Percentiles rank a stretch among this genome's conserved stretches.
Conservation (phyloP, 176 grass and related monocot genomes). For the Triticum turgidum region DNA sequence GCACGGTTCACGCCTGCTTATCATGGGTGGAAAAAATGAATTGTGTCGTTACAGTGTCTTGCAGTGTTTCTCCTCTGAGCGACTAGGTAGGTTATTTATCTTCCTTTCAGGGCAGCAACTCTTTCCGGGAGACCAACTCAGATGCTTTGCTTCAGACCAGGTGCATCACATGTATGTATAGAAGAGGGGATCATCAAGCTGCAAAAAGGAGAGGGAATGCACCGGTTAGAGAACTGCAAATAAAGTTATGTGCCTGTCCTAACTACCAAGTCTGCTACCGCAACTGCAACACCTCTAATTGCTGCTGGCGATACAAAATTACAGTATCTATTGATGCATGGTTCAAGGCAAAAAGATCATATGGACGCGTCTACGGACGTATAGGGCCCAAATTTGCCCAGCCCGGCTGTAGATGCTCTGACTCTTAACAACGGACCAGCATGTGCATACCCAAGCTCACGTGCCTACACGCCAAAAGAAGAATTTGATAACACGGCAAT, state of each 20-base stretch:
- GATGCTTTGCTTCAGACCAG: neutral
- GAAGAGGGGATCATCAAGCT: neutral
- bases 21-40: conserved; percentile 19
- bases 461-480: neutral
- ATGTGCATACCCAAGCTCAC: neutral
- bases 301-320: neutral
- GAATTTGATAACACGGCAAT: neutral
- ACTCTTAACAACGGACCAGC: neutral
- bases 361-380: too few species aligned
- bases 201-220: neutral
- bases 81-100: neutral
- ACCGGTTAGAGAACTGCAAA: neutral
- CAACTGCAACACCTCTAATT: too few species aligned
- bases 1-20: neutral
- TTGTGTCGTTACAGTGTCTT: conserved; percentile 15
- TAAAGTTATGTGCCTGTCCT: neutral
- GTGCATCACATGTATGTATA: neutral
- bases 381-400: too few species aligned
- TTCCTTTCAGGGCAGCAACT: neutral
- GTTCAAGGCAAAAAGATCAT: neutral
- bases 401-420: too few species aligned
- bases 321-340: neutral
- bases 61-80: conserved; percentile 1
- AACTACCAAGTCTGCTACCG: too few species aligned
- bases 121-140: neutral